These are phyloP conservation scores for Theobroma grandiflorum DNA, from an alignment of 441 rosid genomes.

Conservation along the genomic window DNA sequence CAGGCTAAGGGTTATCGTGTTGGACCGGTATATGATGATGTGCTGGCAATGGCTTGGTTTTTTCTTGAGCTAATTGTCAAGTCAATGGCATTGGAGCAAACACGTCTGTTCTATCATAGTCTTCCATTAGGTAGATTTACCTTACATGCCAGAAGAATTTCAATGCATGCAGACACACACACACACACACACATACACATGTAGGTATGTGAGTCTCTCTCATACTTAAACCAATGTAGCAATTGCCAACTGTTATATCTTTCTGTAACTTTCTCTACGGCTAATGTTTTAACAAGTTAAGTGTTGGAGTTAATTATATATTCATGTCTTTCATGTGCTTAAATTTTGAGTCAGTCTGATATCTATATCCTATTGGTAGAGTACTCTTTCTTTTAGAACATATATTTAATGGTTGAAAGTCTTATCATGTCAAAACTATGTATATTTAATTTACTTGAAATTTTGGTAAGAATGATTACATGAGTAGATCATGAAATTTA, in stretches of 20 bases:
- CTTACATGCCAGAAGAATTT: neutral
- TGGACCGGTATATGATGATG: constrained; percentile 99
- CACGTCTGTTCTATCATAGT: constrained; percentile 85
- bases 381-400: neutral
- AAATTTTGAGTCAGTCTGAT: neutral
- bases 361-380: neutral
- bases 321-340: neutral
- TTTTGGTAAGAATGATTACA: constrained; percentile 2
- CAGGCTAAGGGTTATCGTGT: constrained; percentile 99
- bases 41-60: constrained; percentile 99
- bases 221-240: neutral
- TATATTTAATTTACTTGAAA: neutral
- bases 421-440: constrained; percentile 3
- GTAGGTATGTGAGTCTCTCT: neutral
- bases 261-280: neutral
- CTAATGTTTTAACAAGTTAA: constrained; percentile 10
- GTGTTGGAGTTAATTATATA: constrained; percentile 8
- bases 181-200: neutral
- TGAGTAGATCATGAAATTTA: constrained; percentile 14
- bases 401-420: neutral
- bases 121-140: constrained; percentile 81
- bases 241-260: constrained; percentile 15
- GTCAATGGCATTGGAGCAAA: constrained; percentile 99
- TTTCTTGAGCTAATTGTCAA: constrained; percentile 98
- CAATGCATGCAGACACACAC: neutral